These are phyloP conservation scores for Aspergillus phoenicis DNA, from an alignment of 2,329 filamentous ascomycete genomes.

Conservation along the genomic window DNA sequence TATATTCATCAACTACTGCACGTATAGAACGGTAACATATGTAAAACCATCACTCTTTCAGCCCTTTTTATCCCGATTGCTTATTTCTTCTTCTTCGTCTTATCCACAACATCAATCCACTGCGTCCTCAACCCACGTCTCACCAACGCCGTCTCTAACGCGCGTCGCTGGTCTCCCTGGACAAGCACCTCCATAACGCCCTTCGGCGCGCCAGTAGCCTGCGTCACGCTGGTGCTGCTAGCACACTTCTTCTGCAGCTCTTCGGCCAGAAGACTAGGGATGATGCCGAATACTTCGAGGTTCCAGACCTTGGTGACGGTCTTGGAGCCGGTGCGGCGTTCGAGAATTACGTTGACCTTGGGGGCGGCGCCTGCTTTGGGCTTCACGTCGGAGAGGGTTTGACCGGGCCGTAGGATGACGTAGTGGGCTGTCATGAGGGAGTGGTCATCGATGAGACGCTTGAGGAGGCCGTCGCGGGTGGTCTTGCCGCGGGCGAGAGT, in stretches of 20 bases:
- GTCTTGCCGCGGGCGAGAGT: slow-evolving; percentile 61
- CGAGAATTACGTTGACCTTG: slow-evolving; percentile 61
- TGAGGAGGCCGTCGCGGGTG: slow-evolving; percentile 62
- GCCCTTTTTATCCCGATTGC: neutral
- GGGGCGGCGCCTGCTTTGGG: slow-evolving; percentile 63
- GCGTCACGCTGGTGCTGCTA: slow-evolving; percentile 66
- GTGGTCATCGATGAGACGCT: slow-evolving; percentile 57
- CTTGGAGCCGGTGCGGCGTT: slow-evolving; percentile 68
- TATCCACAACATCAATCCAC: slow-evolving; percentile 68
- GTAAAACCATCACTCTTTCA: neutral
- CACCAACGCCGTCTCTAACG: slow-evolving; percentile 61
- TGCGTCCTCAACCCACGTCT: slow-evolving; percentile 60
- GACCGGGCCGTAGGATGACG: slow-evolving; percentile 53
- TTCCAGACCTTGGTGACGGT: slow-evolving; percentile 65
- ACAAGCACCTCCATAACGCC: slow-evolving; percentile 69
- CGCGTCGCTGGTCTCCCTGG: slow-evolving; percentile 67
- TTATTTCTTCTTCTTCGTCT: slow-evolving; percentile 66
- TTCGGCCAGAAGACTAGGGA: slow-evolving; percentile 62
- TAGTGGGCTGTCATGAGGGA: slow-evolving; percentile 58
- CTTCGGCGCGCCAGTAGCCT: slow-evolving; percentile 63
- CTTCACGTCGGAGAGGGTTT: slow-evolving; percentile 52
- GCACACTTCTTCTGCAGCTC: slow-evolving; percentile 69
- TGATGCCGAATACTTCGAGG: slow-evolving; percentile 63
- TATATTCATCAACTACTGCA: neutral
- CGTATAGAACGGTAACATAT: neutral